These are phyloP conservation scores for Fistulifera solaris DNA, from an alignment of 108 stramenopile genomes.

Conservation along the genomic window DNA sequence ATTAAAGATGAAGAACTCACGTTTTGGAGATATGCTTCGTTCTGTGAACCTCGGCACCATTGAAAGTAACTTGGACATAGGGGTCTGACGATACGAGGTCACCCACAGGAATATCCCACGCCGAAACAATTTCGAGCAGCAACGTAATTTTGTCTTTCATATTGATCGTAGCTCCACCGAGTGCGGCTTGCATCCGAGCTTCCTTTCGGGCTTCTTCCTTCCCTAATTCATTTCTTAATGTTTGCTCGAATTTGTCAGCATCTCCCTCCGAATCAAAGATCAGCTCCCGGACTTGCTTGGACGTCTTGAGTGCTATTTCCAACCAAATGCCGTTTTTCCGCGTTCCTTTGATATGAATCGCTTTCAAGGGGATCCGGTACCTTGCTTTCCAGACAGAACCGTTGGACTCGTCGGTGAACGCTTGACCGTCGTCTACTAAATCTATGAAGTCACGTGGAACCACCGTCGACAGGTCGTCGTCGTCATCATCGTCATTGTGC, in stretches of 20 bases:
- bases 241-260: conserved; percentile 29
- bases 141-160: conserved; percentile 15
- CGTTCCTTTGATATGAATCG: conserved; percentile 25
- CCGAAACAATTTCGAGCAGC: conserved; percentile 34
- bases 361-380: conserved; percentile 37
- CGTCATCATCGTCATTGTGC: conserved; percentile 17
- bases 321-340: conserved; percentile 21
- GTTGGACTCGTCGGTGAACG: too few relatives aligned
- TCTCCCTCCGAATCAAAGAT: conserved; percentile 49
- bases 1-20: background rate
- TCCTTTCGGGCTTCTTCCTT: conserved; percentile 27
- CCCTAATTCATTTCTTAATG: conserved; percentile 31
- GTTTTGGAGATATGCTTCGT: conserved; percentile 14
- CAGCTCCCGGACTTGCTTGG: conserved; percentile 36
- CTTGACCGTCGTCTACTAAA: too few relatives aligned
- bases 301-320: conserved; percentile 14
- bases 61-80: conserved; percentile 25
- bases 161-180: conserved; percentile 18
- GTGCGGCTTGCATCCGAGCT: conserved; percentile 20
- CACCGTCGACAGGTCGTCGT: conserved; percentile 12
- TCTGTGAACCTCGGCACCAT: conserved; percentile 29
- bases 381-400: conserved; percentile 33
- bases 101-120: conserved; percentile 19
- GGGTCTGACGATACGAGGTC: conserved; percentile 25
- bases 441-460: conserved; percentile 11